Base-by-base conservation (phyloP, 2,329 filamentous ascomycete genomes). In the Saccharata proteae region DNA sequence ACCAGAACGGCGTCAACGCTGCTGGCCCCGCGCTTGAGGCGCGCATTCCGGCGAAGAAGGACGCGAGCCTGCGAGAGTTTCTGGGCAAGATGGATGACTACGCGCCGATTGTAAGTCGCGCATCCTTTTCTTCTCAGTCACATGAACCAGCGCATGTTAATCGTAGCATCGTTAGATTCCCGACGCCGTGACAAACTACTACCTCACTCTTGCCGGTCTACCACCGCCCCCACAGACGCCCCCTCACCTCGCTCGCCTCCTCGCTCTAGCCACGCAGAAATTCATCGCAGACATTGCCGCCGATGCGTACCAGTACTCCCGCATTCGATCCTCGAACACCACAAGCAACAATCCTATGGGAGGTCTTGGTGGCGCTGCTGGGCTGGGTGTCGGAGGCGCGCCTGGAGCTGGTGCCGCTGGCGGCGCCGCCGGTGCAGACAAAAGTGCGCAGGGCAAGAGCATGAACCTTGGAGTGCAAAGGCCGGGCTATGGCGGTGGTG, bases 211-310 rank as follows among this genome's bases (percentile, higher is more conserved):
- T 45, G 85, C 88, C 42, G 90, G 90, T 32, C 81, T 98, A 4
- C 86, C 90, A 19, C 88, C 88, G 2, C 85, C 88, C 23, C 86
- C 84, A 0, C 80, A 90, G 46, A 93, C 85, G 31, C 84, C 93
- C 47, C 79, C 79, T 13, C 83, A 86, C 36, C 80, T 98, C 16
- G 84, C 88, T 14, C 84, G 88, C 28, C 79, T 98, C 3, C 79
- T 98, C 25, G 88, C 90, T 3, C 80, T 98, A 6, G 90, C 90
- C n/a, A 93, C 90, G 0, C 90, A 98, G 53, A 98, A 98, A 55
- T 98, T 98, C 66, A 82, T 98, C 47, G 86, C 90, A 37, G 90
- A 98, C 55, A 84, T 98, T 42, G 90, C 90, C 2, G 86, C 90
- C 35, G 90, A 98, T 55, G 85, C 90, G 3, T 98, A 98, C 57